A percentile compares a stretch with the other conserved stretches of the same genome.
Conservation (phyloP, 2,329 filamentous ascomycete species). For the Pseudocercospora fuligena region DNA sequence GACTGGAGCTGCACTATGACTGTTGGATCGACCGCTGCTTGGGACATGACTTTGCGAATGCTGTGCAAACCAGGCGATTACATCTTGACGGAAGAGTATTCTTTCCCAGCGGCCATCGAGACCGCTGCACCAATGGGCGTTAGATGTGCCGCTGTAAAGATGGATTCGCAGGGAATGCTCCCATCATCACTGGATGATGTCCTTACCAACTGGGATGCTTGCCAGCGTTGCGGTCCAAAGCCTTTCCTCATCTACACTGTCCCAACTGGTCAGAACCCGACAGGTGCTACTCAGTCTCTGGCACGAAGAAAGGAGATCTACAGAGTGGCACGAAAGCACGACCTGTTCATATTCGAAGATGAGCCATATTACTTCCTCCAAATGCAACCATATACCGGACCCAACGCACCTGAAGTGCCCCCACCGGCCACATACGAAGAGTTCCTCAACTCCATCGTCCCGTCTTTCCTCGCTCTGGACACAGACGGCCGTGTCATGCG, state of each 20-base stretch:
- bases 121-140: constrained; percentile 67
- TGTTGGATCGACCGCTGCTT: constrained; percentile 81
- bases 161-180: constrained; percentile 70
- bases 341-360: constrained; percentile 86
- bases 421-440: constrained; percentile 68
- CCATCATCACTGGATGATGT: constrained; percentile 66
- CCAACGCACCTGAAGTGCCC: constrained; percentile 56
- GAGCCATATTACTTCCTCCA: constrained; percentile 96
- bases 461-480: constrained; percentile 82
- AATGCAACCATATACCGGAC: constrained; percentile 74
- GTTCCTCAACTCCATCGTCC: constrained; percentile 75
- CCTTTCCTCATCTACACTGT: constrained; percentile 73
- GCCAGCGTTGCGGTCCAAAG: constrained; percentile 62
- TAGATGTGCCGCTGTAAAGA: constrained; percentile 63
- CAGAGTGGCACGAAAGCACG: constrained; percentile 78
- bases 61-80: constrained; percentile 77
- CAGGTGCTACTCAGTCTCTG: constrained; percentile 76
- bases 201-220: constrained; percentile 67
- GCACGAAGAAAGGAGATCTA: constrained; percentile 75
- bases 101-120: constrained; percentile 78
- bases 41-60: constrained; percentile 84
- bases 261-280: constrained; percentile 87
- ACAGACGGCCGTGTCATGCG: constrained; percentile 84
- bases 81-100: constrained; percentile 87
- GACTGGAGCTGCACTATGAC: constrained; percentile 89